phyloP scores from a whole-genome alignment of 257 asterid genomes.

The Petrea volubilis region DNA sequence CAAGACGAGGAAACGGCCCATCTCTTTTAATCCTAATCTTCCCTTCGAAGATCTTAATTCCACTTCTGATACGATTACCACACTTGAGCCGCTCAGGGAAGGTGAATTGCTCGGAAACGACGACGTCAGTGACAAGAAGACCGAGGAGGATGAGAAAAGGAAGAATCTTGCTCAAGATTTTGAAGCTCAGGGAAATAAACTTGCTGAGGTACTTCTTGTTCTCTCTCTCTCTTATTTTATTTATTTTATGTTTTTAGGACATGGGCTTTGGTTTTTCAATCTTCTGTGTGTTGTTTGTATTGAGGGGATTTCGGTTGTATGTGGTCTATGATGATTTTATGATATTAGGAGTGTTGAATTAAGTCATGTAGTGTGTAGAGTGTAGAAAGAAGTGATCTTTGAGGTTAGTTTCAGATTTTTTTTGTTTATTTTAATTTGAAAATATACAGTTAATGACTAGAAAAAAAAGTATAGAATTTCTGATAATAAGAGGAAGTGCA shows the following conservation, averaged over 20 bases:
- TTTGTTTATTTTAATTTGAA: not conserved
- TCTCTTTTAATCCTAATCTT: constrained; percentile 47
- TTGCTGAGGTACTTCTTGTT: constrained; percentile 68
- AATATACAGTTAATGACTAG: not conserved
- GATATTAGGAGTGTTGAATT: constrained; percentile 19
- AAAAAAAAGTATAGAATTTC: not conserved
- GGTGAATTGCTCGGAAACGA: constrained; percentile 13
- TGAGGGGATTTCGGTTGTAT: not conserved
- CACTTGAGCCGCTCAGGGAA: constrained; percentile 16
- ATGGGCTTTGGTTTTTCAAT: not conserved
- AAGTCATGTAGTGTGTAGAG: not conserved
- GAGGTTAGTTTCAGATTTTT: not conserved
- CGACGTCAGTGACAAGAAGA: constrained; percentile 10
- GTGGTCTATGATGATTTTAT: not conserved
- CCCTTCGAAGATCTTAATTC: constrained; percentile 57
- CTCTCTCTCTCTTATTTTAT: not conserved
- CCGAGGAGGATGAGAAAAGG: constrained; percentile 35
- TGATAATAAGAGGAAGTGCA: not conserved
- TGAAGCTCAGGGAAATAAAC: constrained; percentile 71
- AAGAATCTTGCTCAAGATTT: constrained; percentile 46
- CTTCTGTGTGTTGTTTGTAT: not conserved
- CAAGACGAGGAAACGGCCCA: constrained; percentile 50
- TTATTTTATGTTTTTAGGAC: not conserved
- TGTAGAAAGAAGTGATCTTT: not conserved
- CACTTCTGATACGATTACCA: constrained; percentile 15